phyloP scores from a whole-genome alignment of 1,284 basidiomycete species.

The Grifola frondosa region DNA sequence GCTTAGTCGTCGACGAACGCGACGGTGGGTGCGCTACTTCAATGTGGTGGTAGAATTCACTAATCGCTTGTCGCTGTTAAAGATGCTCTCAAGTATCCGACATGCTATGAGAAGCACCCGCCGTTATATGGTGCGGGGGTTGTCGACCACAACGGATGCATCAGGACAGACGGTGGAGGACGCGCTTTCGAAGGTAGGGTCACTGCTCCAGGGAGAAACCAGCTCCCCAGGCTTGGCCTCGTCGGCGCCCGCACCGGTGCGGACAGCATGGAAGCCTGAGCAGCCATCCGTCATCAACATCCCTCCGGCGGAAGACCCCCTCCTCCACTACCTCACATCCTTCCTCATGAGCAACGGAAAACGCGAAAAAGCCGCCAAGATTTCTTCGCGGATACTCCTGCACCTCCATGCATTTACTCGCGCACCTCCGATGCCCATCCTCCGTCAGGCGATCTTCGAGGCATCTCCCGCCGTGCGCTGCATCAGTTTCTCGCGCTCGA shows the following conservation, averaged over 20 bases:
- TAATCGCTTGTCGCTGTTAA: no score
- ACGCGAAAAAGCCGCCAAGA: conserved; percentile 61
- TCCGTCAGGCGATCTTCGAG: conserved; percentile 65
- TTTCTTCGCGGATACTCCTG: conserved; percentile 61
- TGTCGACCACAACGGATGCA: not conserved
- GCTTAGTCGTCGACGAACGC: no score
- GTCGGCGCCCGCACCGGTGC: not conserved
- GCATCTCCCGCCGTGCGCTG: conserved; percentile 68
- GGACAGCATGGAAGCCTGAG: not conserved
- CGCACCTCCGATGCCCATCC: conserved; percentile 72
- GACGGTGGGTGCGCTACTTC: no score
- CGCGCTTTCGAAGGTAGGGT: not conserved
- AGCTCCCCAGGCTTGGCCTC: conserved; percentile 3
- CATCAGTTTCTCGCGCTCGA: conserved; percentile 50
- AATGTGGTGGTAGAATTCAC: no score
- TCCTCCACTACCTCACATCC: conserved; percentile 72
- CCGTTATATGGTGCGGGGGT: conserved; percentile 2
- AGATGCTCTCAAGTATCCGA: conserved; percentile 14
- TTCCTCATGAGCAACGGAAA: conserved; percentile 68
- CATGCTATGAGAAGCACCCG: conserved; percentile 5
- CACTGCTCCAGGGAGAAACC: no score
- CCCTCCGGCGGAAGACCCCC: conserved; percentile 75
- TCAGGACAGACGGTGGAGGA: not conserved
- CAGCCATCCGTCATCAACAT: conserved; percentile 40
- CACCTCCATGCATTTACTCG: conserved; percentile 76